Evolutionary conservation across 208 protist genomes (phyloP), one percentile per base, ranked within the genome.

Genomic region (Trypanosoma melophagium): DNA sequence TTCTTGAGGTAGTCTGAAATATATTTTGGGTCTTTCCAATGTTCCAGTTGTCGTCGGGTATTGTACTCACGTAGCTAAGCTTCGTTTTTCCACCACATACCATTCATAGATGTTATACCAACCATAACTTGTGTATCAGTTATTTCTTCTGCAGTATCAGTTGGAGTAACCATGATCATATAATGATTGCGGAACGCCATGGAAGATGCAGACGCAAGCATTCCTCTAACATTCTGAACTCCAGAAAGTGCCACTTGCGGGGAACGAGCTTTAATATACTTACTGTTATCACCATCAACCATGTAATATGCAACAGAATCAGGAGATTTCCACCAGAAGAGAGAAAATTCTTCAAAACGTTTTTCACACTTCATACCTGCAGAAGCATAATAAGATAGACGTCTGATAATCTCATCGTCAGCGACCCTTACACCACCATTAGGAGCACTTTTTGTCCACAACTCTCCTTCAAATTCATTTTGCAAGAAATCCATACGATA

Each of bases 271-370:
- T 55, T 66, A 16, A 74, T 45, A 52, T 67, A 52, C n/a, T 28
- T 60, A 50, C 75, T 65, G 17, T 68, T 60, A 40, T 77, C 56
- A 40, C 42, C 47, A 35, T 73, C 25, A 17, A 60, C 41, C 42
- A 63, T 66, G 42, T 59, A 80, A 44, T 77, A 60, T 9, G 65
- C 75, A 65, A 67, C 41, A 38, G 64, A 31, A 51, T 77, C 51
- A 31, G 75, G 64, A 22, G 75, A 67, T 59, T 77, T 76, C 75
- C 75, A 80, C 75, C 75, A 80, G 54, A 53, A 77, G 5, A 64
- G 40, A 13, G 12, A 14, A 69, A 69, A 76, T 21, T 70, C 62
- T 16, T 61, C 54, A 44, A 64, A 47, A 21, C 70, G 60, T 31
- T 60, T 66, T 51, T 60, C 52, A 24, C 47, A 49, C 47, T 80